Conservation (phyloP, 164 flowering plant genomes). For the Aristolochia contorta region DNA sequence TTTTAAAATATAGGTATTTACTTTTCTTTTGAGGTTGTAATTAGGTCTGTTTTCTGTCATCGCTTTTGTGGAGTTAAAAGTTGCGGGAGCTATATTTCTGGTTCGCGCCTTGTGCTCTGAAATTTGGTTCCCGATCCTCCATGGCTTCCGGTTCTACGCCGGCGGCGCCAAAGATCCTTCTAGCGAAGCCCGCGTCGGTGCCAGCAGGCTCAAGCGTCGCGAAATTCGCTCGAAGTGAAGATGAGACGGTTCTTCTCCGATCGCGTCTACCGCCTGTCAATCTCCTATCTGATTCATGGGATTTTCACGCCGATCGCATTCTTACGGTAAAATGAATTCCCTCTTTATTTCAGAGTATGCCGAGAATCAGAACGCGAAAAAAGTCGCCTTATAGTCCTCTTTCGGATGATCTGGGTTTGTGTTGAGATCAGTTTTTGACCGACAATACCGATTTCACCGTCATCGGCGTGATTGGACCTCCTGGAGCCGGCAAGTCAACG, state of each 20-base stretch:
- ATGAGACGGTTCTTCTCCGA: slow-evolving; percentile 37
- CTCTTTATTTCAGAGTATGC: slow-evolving; percentile 1
- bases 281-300: slow-evolving; percentile 87
- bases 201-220: slow-evolving; percentile 28
- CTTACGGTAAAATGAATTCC: slow-evolving; percentile 45
- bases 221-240: slow-evolving; percentile 38
- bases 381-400: not conserved
- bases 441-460: slow-evolving; percentile 90
- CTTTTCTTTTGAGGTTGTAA: too few relatives aligned
- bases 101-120: too few relatives aligned
- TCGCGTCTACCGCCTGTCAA: slow-evolving; percentile 63
- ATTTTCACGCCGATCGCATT: slow-evolving; percentile 65
- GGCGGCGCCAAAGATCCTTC: slow-evolving; percentile 54
- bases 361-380: not conserved
- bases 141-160: slow-evolving; percentile 1
- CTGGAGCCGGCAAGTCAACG: slow-evolving; percentile 82
- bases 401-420: not conserved
- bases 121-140: not conserved
- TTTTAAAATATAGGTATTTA: too few relatives aligned
- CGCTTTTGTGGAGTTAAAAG: too few relatives aligned
- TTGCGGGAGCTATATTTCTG: too few relatives aligned
- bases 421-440: slow-evolving; percentile 56
- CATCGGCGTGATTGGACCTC: slow-evolving; percentile 80
- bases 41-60: too few relatives aligned
- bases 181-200: slow-evolving; percentile 63